Evolutionary conservation across 768 basidiomycete genomes (phyloP), one percentile per base, ranked within the genome.

Genomic region (Pleurotus tuoliensis): DNA sequence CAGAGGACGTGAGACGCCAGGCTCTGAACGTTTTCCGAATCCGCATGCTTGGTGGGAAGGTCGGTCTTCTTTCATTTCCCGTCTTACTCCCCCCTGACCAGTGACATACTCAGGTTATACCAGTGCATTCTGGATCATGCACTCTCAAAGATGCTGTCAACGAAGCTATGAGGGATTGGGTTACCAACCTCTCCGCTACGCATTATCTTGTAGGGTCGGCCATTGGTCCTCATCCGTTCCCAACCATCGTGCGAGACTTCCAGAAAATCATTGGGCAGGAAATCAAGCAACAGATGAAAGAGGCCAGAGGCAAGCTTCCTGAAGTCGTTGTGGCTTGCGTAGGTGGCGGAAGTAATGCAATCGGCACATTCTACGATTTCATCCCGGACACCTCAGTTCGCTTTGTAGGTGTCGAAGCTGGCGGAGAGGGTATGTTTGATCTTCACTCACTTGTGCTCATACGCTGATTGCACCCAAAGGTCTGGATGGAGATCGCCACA

Each of bases 121-220:
- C 97, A 12, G 96, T 98, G 22, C 76, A 89, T 55, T 95, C 95
- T 4, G 97, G 97, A 20, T 93, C 96, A 20, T 83, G 89, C 66
- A 98, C 96, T 4, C 77, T 99, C 62, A 99, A 99, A 73, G 97
- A 98, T 65, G 96, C 97, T 24, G 94, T 98, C 62, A 99, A 98
- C 75, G 96, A 98, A 61, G 96, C 97, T 4, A 83, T 98, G 82
- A 87, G 97, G 43, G 95, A 98, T 72, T 98, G 97, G 97, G 97
- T 98, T 9, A 94, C 95, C 27, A 95, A 98, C 69, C 81, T 99
- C 30, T 77, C 92, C 11, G 92, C 78, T 4, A 98, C 96, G 1
- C 94, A 98, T 73, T 99, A 98, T 73, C 84, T 98, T 61, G 92
- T 99, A 59, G 97, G 97, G 27, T 98, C 95, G 13, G 93, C 86